Base-by-base conservation (phyloP, 2,329 filamentous ascomycete genomes). In the Colletotrichum aenigma region DNA sequence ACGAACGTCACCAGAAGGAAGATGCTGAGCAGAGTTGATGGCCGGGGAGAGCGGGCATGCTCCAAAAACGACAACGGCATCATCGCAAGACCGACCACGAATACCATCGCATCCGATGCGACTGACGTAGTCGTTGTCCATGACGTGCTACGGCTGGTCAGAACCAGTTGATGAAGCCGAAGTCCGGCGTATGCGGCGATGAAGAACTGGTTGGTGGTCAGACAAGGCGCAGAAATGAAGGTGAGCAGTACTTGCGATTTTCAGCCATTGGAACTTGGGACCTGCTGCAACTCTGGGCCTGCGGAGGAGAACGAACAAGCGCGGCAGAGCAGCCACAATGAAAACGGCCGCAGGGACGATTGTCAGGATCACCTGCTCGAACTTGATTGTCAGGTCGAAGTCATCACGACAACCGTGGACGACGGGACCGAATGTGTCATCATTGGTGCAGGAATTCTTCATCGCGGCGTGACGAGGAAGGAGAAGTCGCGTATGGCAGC, bases 331-430 rank as follows among this genome's bases (percentile, higher is more conserved):
- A 2, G 84, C 67, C 1, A 83, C 76, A 15, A 87, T 76, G 55
- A 89, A 88, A 0, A 87, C 68, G 2, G 83, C 78, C 0, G 85
- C 80, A 0, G 88, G 88, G 4, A 87, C 79, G 10, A 89, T 82
- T 2, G 84, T 83, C n/a, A 90, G 82, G 66, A 89, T 83, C 6
- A 88, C 81, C 24, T 86, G 82, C 78, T 89, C 88, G 70, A 90
- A 89, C 32, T 83, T 84, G 66, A 89, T 80, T 1, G 88, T 90
- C 72, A 89, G 89, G 78, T 89, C 88, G 70, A 90, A 90, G 73
- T 88, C 85, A 66, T 81, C 84, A 12, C 88, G 86, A 71, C 88
- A 89, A 26, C 86, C 87, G 12, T 77, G 77, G n/a, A 89, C 86
- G 8, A 79, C 77, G 0, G 88, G 88, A 4, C 88, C 88, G 24